These are phyloP conservation scores for Ophiostoma australiae DNA, from an alignment of 2,329 filamentous ascomycete species.

Conservation along the genomic window DNA sequence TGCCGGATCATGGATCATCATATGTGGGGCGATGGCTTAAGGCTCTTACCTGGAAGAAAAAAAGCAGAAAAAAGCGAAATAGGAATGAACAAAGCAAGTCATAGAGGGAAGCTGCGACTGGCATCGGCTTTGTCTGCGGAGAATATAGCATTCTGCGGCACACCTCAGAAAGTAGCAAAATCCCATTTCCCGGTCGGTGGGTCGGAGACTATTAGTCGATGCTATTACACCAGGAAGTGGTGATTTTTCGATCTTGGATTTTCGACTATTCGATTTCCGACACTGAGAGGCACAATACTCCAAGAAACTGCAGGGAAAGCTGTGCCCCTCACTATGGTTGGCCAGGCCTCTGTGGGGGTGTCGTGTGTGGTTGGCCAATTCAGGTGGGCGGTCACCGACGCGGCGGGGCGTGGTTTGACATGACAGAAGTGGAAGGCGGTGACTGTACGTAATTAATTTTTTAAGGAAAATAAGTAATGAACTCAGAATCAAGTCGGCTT, in stretches of 20 bases:
- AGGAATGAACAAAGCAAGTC: not conserved
- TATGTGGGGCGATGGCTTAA: not conserved
- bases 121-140: slow-evolving; percentile 5
- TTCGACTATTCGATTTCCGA: not conserved
- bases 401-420: not conserved
- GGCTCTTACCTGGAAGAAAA: not conserved
- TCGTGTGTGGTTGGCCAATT: slow-evolving; percentile 24
- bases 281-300: not conserved
- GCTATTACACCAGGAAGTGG: not conserved
- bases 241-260: not conserved
- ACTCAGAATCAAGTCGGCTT: not conserved
- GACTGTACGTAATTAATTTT: not conserved
- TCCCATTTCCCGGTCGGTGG: slow-evolving; percentile 1
- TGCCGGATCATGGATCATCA: slow-evolving; percentile 14
- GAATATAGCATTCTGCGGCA: slow-evolving; percentile 10
- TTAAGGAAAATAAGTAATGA: not conserved
- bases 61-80: not conserved
- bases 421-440: slow-evolving; percentile 19
- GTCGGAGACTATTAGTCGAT: slow-evolving; percentile 2
- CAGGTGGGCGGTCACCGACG: not conserved
- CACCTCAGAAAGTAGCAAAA: not conserved
- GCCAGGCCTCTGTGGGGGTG: slow-evolving; percentile 2
- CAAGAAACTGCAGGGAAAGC: not conserved
- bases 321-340: slow-evolving; percentile 17
- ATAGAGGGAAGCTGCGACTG: not conserved